These are phyloP conservation scores for Anethum foeniculum DNA, from an alignment of 140 eudicot species.

Conservation along the genomic window DNA sequence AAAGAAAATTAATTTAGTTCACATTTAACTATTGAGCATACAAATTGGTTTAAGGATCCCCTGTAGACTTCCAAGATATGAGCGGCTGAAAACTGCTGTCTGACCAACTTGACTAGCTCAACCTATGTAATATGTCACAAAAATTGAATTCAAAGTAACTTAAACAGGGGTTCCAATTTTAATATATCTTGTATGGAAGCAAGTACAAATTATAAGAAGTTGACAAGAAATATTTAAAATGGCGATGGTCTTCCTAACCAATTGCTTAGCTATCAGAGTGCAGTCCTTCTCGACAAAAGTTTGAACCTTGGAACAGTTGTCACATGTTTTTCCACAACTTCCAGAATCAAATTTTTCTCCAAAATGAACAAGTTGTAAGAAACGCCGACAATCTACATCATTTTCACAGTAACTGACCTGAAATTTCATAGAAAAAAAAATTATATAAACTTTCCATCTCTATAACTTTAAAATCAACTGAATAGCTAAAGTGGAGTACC, in stretches of 20 bases:
- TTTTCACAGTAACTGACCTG: constrained; percentile 98
- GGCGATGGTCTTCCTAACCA: constrained; percentile 42
- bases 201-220: constrained; percentile 7
- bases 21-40: constrained; percentile 24
- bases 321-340: constrained; percentile 76
- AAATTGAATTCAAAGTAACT: not conserved
- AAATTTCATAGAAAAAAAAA: constrained; percentile 17
- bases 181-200: constrained; percentile 9
- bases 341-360: constrained; percentile 79
- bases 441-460: not conserved
- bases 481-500: constrained; percentile 33
- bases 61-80: constrained; percentile 90
- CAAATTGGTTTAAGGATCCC: constrained; percentile 91
- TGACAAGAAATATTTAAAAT: constrained; percentile 1
- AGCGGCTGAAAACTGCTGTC: constrained; percentile 68
- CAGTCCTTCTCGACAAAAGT: constrained; percentile 76
- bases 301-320: constrained; percentile 64
- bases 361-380: constrained; percentile 85
- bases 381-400: constrained; percentile 93
- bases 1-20: constrained; percentile 6
- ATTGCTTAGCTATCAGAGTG: constrained; percentile 66
- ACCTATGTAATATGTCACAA: constrained; percentile 40
- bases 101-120: constrained; percentile 62
- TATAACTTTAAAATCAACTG: not conserved
- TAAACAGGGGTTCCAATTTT: not conserved